phyloP scores from a whole-genome alignment of 192 early-diverging fungal genomes.

The Coemansia sp. region DNA sequence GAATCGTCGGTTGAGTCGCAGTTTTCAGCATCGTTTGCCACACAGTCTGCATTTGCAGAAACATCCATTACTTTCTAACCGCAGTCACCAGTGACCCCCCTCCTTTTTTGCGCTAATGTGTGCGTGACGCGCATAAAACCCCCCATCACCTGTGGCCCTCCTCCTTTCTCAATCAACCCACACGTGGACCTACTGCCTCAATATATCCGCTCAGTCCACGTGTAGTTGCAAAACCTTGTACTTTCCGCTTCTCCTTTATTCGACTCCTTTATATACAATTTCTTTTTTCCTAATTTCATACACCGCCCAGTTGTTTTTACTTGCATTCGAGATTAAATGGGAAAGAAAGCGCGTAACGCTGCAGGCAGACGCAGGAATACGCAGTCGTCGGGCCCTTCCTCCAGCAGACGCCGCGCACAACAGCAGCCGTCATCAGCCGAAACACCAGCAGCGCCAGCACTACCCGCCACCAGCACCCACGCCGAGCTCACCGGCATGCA shows the following conservation, averaged over 20 bases:
- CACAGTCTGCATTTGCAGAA: background rate
- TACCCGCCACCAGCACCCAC: too few relatives aligned
- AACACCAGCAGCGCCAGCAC: background rate
- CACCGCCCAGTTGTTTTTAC: background rate
- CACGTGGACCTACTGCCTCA: background rate
- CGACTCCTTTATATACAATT: background rate
- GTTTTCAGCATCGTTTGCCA: background rate
- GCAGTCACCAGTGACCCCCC: background rate
- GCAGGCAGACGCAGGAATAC: conserved; percentile 22
- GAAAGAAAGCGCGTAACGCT: conserved; percentile 13
- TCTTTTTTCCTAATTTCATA: conserved; percentile 5
- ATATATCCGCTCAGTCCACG: background rate
- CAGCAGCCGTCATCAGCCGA: conserved; percentile 7
- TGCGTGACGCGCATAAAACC: too few relatives aligned
- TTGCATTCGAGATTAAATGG: conserved; percentile 11
- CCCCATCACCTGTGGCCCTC: too few relatives aligned
- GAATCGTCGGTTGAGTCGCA: background rate
- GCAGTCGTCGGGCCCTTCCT: background rate
- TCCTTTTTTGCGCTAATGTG: too few relatives aligned
- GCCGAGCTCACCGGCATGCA: too few relatives aligned
- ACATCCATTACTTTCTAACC: background rate
- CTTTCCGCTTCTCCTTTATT: background rate
- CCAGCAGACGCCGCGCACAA: conserved; percentile 4
- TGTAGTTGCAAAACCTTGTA: background rate
- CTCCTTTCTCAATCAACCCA: background rate